Base-by-base conservation (phyloP, 2,329 filamentous ascomycete genomes). In the Clonostachys sp. region DNA sequence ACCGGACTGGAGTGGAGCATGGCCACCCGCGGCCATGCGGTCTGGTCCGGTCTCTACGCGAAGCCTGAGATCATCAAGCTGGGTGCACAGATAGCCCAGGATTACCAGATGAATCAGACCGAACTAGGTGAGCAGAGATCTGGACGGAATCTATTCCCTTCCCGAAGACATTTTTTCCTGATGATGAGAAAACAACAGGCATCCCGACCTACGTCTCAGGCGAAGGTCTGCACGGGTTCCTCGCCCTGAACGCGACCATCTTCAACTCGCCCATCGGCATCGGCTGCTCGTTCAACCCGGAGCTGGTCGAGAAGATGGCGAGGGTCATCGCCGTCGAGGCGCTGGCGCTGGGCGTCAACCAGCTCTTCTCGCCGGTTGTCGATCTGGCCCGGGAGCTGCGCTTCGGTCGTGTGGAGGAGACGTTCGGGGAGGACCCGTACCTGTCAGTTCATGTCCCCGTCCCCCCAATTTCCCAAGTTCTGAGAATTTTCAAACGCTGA, bases 191-290 rank as follows among this genome's bases (percentile, higher is more conserved):
- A 30, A 30, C 13, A n/a, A 66, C 84, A 9, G 86, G 84, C 1
- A 90, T 90, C 45, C 87, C 87, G 7, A 81, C 86, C 2, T 75
- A 89, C 54, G 81, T 87, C 13, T 87, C 90, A 63, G 86, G 80
- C 5, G 87, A 91, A 64, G 85, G 81, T 36, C 85, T 90, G 41
- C 86, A 90, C 57, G 87, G 86, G 2, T 83, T 89, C 53, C 69
- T 89, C 34, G 77, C 85, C 41, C 77, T 78, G 10, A 89, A 89
- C 60, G 86, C 84, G 4, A 90, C 87, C 2, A 87, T 90, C 50
- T 91, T 89, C 71, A 90, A 89, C 64, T 87, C 83, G 2, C 86
- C 87, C 0, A 89, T 90, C 54, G 86, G 72, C 8, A 80, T 86
- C 46, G 86, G 80, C 14, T 88, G 84, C 57, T 85, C 85, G 0